Evolutionary conservation across 306 rosid species (phyloP), one percentile per base, ranked within the genome.

Genomic region (Ormosia emarginata): DNA sequence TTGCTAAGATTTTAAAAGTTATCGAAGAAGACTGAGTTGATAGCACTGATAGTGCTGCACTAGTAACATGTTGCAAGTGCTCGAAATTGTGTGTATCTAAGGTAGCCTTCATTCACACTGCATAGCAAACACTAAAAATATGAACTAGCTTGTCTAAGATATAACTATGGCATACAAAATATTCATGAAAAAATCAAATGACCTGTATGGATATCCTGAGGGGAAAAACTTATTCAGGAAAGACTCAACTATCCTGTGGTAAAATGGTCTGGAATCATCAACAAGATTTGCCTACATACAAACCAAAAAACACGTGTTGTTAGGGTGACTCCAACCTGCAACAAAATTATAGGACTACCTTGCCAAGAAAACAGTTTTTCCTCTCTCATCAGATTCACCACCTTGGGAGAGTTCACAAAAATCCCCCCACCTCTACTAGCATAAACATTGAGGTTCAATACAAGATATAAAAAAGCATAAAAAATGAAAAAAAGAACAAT

Each of bases 51-150:
- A 95, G 84, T 17, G 94, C 83, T 4, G 98, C 99, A 75, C 99
- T 95, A 14, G 91, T 82, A 62, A 90, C 77, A 80, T 95, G 97
- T 75, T 95, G 99, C 76, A n/a, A 95, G 77, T 0, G 99, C 98
- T 47, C 99, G 93, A 81, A 95, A 95, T 71, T 95, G 97, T 0
- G 99, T 93, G 85, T 93, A 93, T 80, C 96, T 90, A 55, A 95
- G 95, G 77, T 93, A 95, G 8, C 99, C 99, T 82, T 95, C 98
- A 71, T 87, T 93, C 52, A 93, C 98, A 85, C 99, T 95, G 87
- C 68, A 87, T 59, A 15, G 13, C 0, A 57, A 83, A 80, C 40
- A 67, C 7, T 2, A 10, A 65, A 78, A 57, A 68, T 77, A 10
- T 24, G 14, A 44, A 8, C 52, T 44, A 8, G 47, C 62, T 32